A percentile compares a stretch with the other conserved stretches of the same genome.
Conservation (phyloP, 371 early-diverging fungal species). For the Fennellomyces sp. region DNA sequence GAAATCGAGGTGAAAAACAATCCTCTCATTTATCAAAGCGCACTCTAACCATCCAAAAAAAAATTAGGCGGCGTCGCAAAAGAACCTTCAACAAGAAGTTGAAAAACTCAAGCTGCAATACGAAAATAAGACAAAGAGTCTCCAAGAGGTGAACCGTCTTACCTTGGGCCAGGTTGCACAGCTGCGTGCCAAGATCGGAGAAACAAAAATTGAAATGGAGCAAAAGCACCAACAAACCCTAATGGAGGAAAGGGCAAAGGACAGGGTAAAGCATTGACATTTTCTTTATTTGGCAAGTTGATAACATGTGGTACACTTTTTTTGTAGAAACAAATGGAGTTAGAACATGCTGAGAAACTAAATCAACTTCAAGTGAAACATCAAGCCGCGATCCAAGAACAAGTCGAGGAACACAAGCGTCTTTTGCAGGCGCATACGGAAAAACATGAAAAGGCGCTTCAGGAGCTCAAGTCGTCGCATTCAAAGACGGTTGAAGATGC, state of each 20-base stretch:
- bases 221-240: conserved; percentile 5
- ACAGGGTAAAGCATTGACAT: not conserved
- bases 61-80: not conserved
- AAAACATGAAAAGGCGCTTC: not conserved
- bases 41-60: not conserved
- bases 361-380: conserved; percentile 8
- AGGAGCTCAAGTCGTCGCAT: conserved; percentile 1
- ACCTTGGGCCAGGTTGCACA: not conserved
- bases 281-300: not conserved
- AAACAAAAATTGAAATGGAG: conserved; percentile 12
- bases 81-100: not conserved
- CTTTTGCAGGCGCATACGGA: conserved; percentile 16
- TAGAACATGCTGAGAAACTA: not conserved
- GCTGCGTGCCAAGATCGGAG: conserved; percentile 4
- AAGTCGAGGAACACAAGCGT: conserved; percentile 13
- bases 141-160: conserved; percentile 8
- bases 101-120: not conserved
- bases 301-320: not conserved
- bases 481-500: not conserved
- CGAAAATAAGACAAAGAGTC: not conserved
- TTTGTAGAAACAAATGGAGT: conserved; percentile 11
- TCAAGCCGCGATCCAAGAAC: conserved; percentile 13
- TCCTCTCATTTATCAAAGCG: no score
- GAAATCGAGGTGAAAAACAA: not conserved
- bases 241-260: conserved; percentile 8